A percentile compares a stretch with the other conserved stretches of the same genome.
phyloP scores from a whole-genome alignment of 352 stramenopile species.

The Phytophthora sp. region DNA sequence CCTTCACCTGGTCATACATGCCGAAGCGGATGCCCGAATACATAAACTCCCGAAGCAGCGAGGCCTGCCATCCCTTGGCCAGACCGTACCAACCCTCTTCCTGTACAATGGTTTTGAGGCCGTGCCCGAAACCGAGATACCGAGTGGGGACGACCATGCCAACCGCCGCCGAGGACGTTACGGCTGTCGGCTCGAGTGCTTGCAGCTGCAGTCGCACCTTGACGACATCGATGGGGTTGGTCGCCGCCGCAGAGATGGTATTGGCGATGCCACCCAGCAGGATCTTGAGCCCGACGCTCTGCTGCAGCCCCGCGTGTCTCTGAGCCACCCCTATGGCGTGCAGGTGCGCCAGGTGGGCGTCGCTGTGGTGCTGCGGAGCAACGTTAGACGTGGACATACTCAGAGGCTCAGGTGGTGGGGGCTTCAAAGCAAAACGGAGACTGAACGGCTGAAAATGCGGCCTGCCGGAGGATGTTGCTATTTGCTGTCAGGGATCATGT shows the following conservation, averaged over 20 bases:
- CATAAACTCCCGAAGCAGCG: conserved; percentile 68
- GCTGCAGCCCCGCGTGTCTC: conserved; percentile 54
- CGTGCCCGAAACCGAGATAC: conserved; percentile 66
- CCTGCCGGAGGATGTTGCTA: neutral
- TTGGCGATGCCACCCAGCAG: conserved; percentile 68
- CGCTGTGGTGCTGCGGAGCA: conserved; percentile 35
- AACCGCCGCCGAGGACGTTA: conserved; percentile 36
- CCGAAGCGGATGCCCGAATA: conserved; percentile 85
- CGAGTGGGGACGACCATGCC: conserved; percentile 42
- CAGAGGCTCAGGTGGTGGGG: conserved; percentile 1
- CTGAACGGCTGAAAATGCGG: conserved; percentile 7
- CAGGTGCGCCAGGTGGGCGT: conserved; percentile 36
- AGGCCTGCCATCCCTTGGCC: conserved; percentile 67
- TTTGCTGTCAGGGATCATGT: neutral
- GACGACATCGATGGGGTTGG: conserved; percentile 71
- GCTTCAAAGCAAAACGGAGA: conserved; percentile 27
- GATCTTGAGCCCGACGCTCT: conserved; percentile 69
- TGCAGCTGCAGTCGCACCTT: conserved; percentile 77
- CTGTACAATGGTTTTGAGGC: conserved; percentile 55
- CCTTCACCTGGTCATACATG: conserved; percentile 81
- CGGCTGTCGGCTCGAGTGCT: conserved; percentile 36
- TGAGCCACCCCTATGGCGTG: conserved; percentile 32
- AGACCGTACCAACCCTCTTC: conserved; percentile 67
- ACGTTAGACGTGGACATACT: conserved; percentile 42
- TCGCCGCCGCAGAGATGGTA: conserved; percentile 54